phyloP scores from a whole-genome alignment of 495 filamentous ascomycete genomes.

The Hyaloscypha finlandica region DNA sequence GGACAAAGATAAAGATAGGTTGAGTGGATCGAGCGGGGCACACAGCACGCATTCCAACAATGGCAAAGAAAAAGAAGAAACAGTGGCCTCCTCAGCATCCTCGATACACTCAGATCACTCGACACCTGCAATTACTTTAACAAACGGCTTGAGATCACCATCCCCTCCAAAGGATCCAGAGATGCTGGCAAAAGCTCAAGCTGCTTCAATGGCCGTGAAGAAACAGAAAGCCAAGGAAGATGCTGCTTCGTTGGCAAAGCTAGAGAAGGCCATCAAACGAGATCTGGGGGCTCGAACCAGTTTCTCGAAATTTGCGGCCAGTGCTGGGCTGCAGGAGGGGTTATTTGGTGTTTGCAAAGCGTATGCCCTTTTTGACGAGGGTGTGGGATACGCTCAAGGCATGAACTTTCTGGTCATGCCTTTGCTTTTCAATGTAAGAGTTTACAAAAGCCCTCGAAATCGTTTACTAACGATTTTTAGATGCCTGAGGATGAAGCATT shows the following conservation, averaged over 20 bases:
- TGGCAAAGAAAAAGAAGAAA: constrained; percentile 62
- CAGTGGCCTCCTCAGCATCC: constrained; percentile 70
- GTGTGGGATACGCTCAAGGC: constrained; percentile 94
- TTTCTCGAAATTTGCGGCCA: constrained; percentile 89
- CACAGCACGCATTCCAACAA: constrained; percentile 37
- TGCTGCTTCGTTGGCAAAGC: constrained; percentile 65
- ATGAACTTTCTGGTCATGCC: constrained; percentile 99
- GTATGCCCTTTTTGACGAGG: constrained; percentile 93
- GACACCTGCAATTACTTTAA: constrained; percentile 58
- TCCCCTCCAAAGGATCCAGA: constrained; percentile 67
- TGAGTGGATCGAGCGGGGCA: constrained; percentile 44
- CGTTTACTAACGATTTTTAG: constrained; percentile 43
- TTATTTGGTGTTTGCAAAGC: constrained; percentile 96
- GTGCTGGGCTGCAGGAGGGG: constrained; percentile 88
- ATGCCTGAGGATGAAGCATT: constrained; percentile 99
- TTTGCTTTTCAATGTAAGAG: constrained; percentile 86
- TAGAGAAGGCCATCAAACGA: constrained; percentile 88
- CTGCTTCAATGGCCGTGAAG: constrained; percentile 62
- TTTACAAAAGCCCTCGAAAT: not conserved
- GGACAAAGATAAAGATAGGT: constrained; percentile 70
- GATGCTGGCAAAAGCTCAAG: constrained; percentile 64
- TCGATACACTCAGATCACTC: constrained; percentile 83
- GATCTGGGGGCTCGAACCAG: constrained; percentile 93
- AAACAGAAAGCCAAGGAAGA: constrained; percentile 79
- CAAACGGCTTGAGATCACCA: constrained; percentile 55